Base-by-base conservation (phyloP, 2,329 filamentous ascomycete species). In the Talaromyces sp. region DNA sequence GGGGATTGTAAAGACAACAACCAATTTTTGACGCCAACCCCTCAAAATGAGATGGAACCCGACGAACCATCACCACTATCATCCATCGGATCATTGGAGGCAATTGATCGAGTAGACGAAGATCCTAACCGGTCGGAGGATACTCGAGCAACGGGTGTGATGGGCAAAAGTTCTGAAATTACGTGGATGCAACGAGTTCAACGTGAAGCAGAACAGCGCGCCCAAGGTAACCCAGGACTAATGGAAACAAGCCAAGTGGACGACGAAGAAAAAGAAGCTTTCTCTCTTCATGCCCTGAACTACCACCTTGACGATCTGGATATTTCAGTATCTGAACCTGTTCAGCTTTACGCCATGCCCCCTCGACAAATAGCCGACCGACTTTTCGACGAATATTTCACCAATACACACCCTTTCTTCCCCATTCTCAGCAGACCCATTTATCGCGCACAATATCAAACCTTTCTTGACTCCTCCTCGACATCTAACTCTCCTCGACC, bases 141-240 rank as follows among this genome's bases (percentile, higher is more conserved):
- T 42, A 66, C 70, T 4, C 63, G 71, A 47, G 68, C 70, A 3
- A 77, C 72, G 1, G 73, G 75, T 1, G 77, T 73, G 54, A 71
- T 76, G 65, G 76, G 76, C 5, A 77, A 77, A 51, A 76, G 75
- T 45, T 78, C 75, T 0, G 75, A 77, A 52, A 65, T 77, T 19
- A 75, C 70, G 3, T 78, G 76, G 76, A 70, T 77, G 60, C 75
- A 77, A 55, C 68, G 72, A 30, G 54, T 77, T 16, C 69, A 68
- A 8, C 60, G 62, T 61, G 70, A 77, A 61, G 65, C 71, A 53
- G 66, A 70, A 35, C 64, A 74, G 58, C 62, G 70, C 35, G 57
- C 59, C 13, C 67, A 51, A 52, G 65, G 62, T 16, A 47, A 68
- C 46, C 56, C 69, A 20, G 67, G 66, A 5, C 60, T 49, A 17